These are phyloP conservation scores for Peronosclerospora sorghi DNA, from an alignment of 352 stramenopile genomes.

Conservation along the genomic window DNA sequence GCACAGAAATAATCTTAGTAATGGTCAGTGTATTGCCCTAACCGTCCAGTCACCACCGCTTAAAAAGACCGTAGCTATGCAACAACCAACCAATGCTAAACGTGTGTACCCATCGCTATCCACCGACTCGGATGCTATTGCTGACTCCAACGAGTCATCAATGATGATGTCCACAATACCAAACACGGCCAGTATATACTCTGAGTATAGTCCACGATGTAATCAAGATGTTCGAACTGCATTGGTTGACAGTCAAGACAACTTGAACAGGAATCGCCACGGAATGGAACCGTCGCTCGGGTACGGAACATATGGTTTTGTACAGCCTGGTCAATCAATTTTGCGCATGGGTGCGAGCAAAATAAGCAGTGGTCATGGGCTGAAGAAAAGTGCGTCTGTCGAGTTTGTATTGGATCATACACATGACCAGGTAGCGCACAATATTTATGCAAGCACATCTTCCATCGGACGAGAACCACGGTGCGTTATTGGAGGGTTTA, in stretches of 20 bases:
- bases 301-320: slow-evolving; percentile 24
- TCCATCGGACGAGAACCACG: slow-evolving; percentile 33
- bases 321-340: slow-evolving; percentile 41
- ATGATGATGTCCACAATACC: slow-evolving; percentile 5
- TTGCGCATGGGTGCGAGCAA: slow-evolving; percentile 45
- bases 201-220: no score
- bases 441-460: slow-evolving; percentile 28
- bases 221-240: no score
- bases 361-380: slow-evolving; percentile 8
- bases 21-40: slow-evolving; percentile 8
- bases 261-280: neutral
- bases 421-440: slow-evolving; percentile 20
- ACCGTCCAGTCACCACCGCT: slow-evolving; percentile 20
- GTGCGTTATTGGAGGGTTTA: slow-evolving; percentile 14
- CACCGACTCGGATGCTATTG: slow-evolving; percentile 6
- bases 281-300: slow-evolving; percentile 7
- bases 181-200: no score
- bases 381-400: slow-evolving; percentile 60
- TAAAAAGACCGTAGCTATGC: slow-evolving; percentile 9
- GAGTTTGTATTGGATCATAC: slow-evolving; percentile 54
- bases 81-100: slow-evolving; percentile 10
- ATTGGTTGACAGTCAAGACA: no score
- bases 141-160: slow-evolving; percentile 9
- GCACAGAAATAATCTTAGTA: slow-evolving; percentile 1
- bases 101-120: slow-evolving; percentile 19